Percentiles rank a stretch among this genome's conserved stretches.
phyloP scores from a whole-genome alignment of 345 rosid species.

The Lumnitzera littorea region DNA sequence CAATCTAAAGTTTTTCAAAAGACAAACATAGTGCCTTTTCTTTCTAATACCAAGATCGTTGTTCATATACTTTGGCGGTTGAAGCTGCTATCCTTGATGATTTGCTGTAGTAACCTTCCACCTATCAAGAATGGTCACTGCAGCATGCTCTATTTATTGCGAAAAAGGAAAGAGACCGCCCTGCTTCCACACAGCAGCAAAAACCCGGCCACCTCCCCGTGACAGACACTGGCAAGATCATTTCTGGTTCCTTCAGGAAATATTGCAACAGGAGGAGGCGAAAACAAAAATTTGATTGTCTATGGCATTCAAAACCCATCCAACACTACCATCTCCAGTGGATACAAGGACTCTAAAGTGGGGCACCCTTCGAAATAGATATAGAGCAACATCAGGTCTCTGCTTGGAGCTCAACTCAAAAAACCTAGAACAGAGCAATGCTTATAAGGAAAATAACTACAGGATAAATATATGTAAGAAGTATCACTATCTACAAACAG shows the following conservation, averaged over 20 bases:
- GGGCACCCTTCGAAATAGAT: conserved; percentile 72
- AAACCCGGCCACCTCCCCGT: conserved; percentile 75
- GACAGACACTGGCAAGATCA: conserved; percentile 85
- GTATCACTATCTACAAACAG: background rate
- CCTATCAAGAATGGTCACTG: conserved; percentile 78
- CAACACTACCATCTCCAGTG: conserved; percentile 93
- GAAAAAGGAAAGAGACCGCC: conserved; percentile 68
- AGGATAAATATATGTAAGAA: background rate
- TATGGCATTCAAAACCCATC: conserved; percentile 85
- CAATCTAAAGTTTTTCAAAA: no score
- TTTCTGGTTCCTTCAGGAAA: conserved; percentile 95
- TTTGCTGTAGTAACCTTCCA: conserved; percentile 63
- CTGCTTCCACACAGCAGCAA: conserved; percentile 54
- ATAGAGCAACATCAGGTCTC: conserved; percentile 85
- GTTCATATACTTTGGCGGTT: conserved; percentile 62
- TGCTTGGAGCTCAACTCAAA: conserved; percentile 65
- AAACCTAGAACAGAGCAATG: conserved; percentile 33
- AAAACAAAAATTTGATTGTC: conserved; percentile 74
- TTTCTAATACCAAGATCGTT: conserved; percentile 59
- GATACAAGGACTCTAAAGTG: conserved; percentile 89
- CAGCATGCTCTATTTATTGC: conserved; percentile 65
- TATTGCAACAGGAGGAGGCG: conserved; percentile 93
- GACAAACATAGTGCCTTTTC: no score
- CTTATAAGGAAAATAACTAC: background rate
- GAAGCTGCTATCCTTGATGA: conserved; percentile 57